A percentile compares a stretch with the other conserved stretches of the same genome.
These are phyloP conservation scores for Xylariaceae sp. DNA, from an alignment of 2,329 filamentous ascomycete genomes.

Conservation along the genomic window DNA sequence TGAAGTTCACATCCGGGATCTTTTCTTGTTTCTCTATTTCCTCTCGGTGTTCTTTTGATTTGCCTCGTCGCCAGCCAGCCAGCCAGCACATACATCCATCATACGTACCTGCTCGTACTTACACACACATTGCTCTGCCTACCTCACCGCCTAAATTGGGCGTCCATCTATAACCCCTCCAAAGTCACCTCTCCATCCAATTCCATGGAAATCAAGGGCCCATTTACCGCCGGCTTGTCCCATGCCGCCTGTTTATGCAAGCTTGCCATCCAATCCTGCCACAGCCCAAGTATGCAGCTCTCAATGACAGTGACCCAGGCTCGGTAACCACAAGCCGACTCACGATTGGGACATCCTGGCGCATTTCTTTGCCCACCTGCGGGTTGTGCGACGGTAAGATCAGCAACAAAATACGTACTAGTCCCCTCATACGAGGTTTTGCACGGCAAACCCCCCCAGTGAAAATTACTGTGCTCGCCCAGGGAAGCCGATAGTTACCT, in stretches of 20 bases:
- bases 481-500: conserved; percentile 1
- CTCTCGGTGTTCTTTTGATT: conserved; percentile 3
- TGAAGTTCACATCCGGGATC: conserved; percentile 2
- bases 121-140: conserved; percentile 10
- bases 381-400: conserved; percentile 32
- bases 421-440: conserved; percentile 16
- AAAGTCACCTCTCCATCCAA: conserved; percentile 7
- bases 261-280: conserved; percentile 13
- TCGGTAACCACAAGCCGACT: conserved; percentile 23
- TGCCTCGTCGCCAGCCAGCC: conserved; percentile 2
- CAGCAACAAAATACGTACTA: conserved; percentile 25
- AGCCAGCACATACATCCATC: neutral
- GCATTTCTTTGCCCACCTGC: conserved; percentile 23
- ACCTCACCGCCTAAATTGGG: conserved; percentile 18
- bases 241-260: conserved; percentile 13
- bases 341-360: conserved; percentile 18
- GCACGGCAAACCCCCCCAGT: conserved; percentile 14
- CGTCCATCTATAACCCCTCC: conserved; percentile 12
- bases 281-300: conserved; percentile 26
- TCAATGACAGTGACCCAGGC: conserved; percentile 21
- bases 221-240: conserved; percentile 17
- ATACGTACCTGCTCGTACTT: neutral
- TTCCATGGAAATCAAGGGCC: conserved; percentile 13
- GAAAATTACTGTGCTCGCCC: neutral
- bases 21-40: neutral